Percentiles rank a stretch among this genome's conserved stretches.
Evolutionary conservation across 177 flowering plant species (phyloP).

Genomic region (Vitis hybrid): DNA sequence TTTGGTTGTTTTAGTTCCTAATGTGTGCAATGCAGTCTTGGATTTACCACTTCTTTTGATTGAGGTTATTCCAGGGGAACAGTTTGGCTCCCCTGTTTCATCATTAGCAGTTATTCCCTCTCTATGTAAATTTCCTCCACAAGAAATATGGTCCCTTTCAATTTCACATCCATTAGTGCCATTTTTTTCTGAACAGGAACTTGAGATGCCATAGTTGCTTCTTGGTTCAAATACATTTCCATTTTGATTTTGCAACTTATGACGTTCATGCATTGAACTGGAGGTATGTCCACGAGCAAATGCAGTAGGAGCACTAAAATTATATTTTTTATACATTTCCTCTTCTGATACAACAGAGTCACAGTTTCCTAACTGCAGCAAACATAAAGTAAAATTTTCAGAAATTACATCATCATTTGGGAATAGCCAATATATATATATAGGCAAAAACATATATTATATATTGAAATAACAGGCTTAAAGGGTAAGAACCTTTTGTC

Average conservation of each 20-base stretch:
- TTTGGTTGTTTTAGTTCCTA: conserved; percentile 25
- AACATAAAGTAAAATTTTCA: conserved; percentile 7
- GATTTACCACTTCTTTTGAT: conserved; percentile 28
- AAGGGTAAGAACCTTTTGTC: conserved; percentile 43
- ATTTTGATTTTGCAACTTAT: conserved; percentile 22
- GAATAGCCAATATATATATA: background rate
- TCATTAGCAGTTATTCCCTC: conserved; percentile 15
- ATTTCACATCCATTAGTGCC: conserved; percentile 21
- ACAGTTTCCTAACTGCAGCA: conserved; percentile 39
- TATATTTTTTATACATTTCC: conserved; percentile 21
- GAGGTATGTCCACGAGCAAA: conserved; percentile 19
- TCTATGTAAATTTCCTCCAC: conserved; percentile 18
- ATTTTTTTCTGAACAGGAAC: conserved; percentile 13
- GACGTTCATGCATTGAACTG: conserved; percentile 28
- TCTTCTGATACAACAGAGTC: conserved; percentile 22
- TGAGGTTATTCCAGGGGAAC: conserved; percentile 24
- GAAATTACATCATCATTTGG: background rate
- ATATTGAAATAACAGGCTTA: background rate
- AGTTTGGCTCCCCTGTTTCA: conserved; percentile 20
- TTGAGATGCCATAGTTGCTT: conserved; percentile 20
- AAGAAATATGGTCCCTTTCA: conserved; percentile 12
- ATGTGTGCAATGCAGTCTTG: conserved; percentile 24
- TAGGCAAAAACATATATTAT: too few species aligned
- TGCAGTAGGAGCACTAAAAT: conserved; percentile 14
- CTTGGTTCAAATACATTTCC: conserved; percentile 24